Evolutionary conservation across 768 basidiomycete species (phyloP).

Genomic region (Sporobolomyces pararoseus): DNA sequence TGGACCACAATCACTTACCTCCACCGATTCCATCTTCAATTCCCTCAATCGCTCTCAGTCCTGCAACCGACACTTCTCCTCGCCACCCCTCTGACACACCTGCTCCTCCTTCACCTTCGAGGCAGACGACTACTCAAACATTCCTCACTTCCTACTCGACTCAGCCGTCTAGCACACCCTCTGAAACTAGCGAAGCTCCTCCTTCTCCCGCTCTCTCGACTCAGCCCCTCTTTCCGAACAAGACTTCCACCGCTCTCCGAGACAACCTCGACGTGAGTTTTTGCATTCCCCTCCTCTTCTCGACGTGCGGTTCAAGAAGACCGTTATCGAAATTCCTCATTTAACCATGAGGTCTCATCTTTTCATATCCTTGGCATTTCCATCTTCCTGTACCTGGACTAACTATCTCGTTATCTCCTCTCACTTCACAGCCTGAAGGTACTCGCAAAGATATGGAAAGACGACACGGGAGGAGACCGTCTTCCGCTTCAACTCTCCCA

Average conservation of each 20-base stretch:
- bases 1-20: background rate
- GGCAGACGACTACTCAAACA: background rate
- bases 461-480: constrained; percentile 19
- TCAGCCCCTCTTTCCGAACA: constrained; percentile 5
- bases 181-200: background rate
- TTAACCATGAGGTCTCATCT: too few species aligned
- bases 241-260: constrained; percentile 19
- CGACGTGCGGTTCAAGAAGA: background rate
- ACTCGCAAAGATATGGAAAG: constrained; percentile 17
- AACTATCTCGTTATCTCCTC: background rate
- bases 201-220: constrained; percentile 19
- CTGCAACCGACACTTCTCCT: background rate
- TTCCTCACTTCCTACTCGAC: background rate
- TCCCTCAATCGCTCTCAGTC: background rate
- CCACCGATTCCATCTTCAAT: constrained; percentile 7
- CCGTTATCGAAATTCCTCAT: too few species aligned
- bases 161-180: background rate
- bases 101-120: background rate
- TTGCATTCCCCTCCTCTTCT: background rate
- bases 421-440: constrained; percentile 24
- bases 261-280: constrained; percentile 38
- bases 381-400: background rate
- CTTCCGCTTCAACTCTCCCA: constrained; percentile 39
- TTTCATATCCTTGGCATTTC: background rate
- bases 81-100: background rate